Evolutionary conservation across 2,329 filamentous ascomycete genomes (phyloP).

Genomic region (Fusarium sp.): DNA sequence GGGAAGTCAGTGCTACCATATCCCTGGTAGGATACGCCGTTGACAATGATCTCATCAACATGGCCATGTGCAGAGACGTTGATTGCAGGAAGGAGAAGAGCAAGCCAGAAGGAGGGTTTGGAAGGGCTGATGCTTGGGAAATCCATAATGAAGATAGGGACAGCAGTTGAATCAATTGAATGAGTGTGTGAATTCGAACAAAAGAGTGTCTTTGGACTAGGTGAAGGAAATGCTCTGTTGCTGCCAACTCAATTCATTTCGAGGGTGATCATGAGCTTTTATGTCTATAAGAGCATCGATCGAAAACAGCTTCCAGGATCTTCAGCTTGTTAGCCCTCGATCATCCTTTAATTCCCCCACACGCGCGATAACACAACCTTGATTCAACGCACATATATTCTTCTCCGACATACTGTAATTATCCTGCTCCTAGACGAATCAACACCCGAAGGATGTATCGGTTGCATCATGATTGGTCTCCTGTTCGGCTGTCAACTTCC

Average conservation of each 20-base stretch:
- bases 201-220: constrained; percentile 3
- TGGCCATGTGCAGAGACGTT: constrained; percentile 55
- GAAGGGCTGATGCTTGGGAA: constrained; percentile 13
- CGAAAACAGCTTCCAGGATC: not conserved
- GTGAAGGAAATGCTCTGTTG: not conserved
- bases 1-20: constrained; percentile 55
- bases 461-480: constrained; percentile 39
- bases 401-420: constrained; percentile 13
- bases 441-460: constrained; percentile 36
- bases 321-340: not conserved
- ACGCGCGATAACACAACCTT: constrained; percentile 33
- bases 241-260: not conserved
- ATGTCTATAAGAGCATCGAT: not conserved
- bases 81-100: constrained; percentile 20
- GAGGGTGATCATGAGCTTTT: constrained; percentile 23
- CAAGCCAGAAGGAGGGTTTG: constrained; percentile 18
- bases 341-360: not conserved
- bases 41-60: constrained; percentile 57
- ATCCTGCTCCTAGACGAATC: not conserved
- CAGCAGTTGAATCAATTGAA: constrained; percentile 11
- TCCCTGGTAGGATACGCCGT: constrained; percentile 56
- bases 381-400: constrained; percentile 4
- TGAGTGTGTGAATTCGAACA: constrained; percentile 18
- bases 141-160: constrained; percentile 18
- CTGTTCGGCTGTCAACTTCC: constrained; percentile 20